Conservation (phyloP, 805 yeast species). For the Candida montana region DNA sequence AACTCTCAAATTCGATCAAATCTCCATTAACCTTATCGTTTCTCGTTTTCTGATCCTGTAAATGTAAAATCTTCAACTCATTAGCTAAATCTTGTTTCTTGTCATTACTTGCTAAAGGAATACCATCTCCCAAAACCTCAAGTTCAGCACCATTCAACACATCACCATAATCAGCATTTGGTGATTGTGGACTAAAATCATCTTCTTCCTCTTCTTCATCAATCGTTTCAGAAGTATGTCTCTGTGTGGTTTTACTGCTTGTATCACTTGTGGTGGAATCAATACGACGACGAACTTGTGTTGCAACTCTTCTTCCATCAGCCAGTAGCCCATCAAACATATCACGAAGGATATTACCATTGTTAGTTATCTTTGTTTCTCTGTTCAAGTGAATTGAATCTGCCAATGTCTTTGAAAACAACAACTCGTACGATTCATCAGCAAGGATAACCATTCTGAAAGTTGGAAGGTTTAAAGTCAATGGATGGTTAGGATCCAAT, state of each 20-base stretch:
- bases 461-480: slow-evolving; percentile 72
- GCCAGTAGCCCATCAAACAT: slow-evolving; percentile 89
- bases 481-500: slow-evolving; percentile 73
- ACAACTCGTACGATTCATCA: slow-evolving; percentile 85
- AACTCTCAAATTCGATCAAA: slow-evolving; percentile 41
- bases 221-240: slow-evolving; percentile 3
- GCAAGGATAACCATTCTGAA: slow-evolving; percentile 93
- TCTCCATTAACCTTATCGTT: slow-evolving; percentile 17
- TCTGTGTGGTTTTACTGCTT: slow-evolving; percentile 10
- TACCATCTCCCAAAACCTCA: slow-evolving; percentile 33
- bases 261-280: slow-evolving; percentile 41
- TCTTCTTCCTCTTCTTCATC: slow-evolving; percentile 39
- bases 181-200: slow-evolving; percentile 39
- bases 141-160: slow-evolving; percentile 46
- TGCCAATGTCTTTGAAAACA: slow-evolving; percentile 67
- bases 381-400: slow-evolving; percentile 62
- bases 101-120: slow-evolving; percentile 17
- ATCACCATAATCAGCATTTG: slow-evolving; percentile 37
- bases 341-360: slow-evolving; percentile 62
- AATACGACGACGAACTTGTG: slow-evolving; percentile 81
- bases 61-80: slow-evolving; percentile 28
- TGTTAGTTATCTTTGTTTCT: slow-evolving; percentile 39
- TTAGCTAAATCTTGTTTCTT: slow-evolving; percentile 13
- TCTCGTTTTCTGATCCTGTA: slow-evolving; percentile 12
- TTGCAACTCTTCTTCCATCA: slow-evolving; percentile 89